phyloP scores from a whole-genome alignment of 208 protist genomes.

The Crithidia expoeki region DNA sequence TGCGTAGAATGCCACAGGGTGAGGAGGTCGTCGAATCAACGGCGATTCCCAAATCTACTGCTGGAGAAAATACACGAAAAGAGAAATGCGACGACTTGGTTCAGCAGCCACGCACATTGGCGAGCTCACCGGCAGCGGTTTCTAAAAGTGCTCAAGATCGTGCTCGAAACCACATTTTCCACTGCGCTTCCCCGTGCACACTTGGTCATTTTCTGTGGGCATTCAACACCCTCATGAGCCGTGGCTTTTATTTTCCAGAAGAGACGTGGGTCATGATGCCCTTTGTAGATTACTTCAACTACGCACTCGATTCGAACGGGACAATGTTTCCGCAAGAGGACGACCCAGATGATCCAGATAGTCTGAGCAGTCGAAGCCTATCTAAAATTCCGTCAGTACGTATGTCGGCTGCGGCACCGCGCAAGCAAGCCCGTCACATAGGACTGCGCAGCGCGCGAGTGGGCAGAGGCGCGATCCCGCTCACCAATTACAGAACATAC shows the following conservation, averaged over 20 bases:
- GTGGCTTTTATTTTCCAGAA: conserved; percentile 79
- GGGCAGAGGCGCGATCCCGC: conserved; percentile 15
- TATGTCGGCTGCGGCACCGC: background rate
- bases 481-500: conserved; percentile 47
- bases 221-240: conserved; percentile 88
- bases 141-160: no score
- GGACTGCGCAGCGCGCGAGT: conserved; percentile 28
- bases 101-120: background rate
- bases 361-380: conserved; percentile 22
- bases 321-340: conserved; percentile 51
- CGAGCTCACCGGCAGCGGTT: background rate
- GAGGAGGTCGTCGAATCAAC: conserved; percentile 5
- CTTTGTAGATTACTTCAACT: conserved; percentile 94
- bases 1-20: conserved; percentile 22
- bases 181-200: conserved; percentile 23
- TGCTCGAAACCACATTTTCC: no score
- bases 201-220: conserved; percentile 78
- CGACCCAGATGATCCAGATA: conserved; percentile 13
- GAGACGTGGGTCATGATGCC: conserved; percentile 93
- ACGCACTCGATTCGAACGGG: conserved; percentile 70
- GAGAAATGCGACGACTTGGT: background rate
- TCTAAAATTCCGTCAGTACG: background rate
- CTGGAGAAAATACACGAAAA: background rate
- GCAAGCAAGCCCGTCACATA: conserved; percentile 14
- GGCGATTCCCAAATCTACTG: background rate